A percentile compares a stretch with the other conserved stretches of the same genome.
Conservation (phyloP, 2,329 filamentous ascomycete species). For the Cladosporium phlei region DNA sequence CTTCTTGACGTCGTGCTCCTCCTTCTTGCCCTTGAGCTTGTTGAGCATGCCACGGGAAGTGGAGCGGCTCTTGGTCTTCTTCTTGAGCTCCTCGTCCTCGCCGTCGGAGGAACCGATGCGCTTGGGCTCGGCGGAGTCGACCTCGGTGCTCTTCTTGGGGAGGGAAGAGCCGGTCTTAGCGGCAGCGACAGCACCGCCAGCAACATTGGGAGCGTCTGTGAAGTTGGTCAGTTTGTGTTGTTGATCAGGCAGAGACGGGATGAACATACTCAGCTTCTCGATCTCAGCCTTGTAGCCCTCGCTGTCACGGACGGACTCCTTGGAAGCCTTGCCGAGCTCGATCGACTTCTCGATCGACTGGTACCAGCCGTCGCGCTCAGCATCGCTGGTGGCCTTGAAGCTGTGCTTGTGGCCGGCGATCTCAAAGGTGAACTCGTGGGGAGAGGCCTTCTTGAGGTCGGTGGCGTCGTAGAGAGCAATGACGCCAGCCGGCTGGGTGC, state of each 20-base stretch:
- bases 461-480: conserved; percentile 58
- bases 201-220: conserved; percentile 26
- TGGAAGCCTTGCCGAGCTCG: conserved; percentile 77
- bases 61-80: conserved; percentile 56
- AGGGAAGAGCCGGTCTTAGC: conserved; percentile 27
- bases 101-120: conserved; percentile 42
- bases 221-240: not conserved
- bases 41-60: conserved; percentile 56
- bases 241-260: not conserved
- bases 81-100: conserved; percentile 37
- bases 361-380: conserved; percentile 91
- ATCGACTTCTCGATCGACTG: conserved; percentile 75
- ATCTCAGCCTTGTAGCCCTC: conserved; percentile 86
- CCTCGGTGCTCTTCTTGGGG: conserved; percentile 47
- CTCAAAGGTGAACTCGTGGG: conserved; percentile 80
- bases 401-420: conserved; percentile 84
- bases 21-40: conserved; percentile 58
- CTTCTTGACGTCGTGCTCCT: conserved; percentile 41
- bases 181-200: conserved; percentile 35
- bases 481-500: conserved; percentile 72
- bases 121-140: conserved; percentile 35
- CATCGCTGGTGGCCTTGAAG: conserved; percentile 72
- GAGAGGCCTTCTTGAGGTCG: conserved; percentile 70
- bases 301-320: conserved; percentile 66
- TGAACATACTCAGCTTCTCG: conserved; percentile 59